phyloP scores from a whole-genome alignment of 768 basidiomycete genomes.

The Tylopilus felleus region DNA sequence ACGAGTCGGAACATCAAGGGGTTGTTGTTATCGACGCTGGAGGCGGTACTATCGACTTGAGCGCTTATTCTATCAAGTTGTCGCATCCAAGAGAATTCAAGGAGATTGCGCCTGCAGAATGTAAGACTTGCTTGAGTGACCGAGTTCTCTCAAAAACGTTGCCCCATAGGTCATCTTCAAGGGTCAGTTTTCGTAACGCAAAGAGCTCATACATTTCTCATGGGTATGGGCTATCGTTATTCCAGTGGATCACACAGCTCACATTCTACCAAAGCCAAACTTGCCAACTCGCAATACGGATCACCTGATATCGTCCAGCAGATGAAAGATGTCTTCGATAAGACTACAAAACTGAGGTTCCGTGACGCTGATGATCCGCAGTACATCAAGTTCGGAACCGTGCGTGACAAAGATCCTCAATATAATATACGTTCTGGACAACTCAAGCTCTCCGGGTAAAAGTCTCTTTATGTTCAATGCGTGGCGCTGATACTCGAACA shows the following conservation, averaged over 20 bases:
- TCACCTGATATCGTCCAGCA: constrained; percentile 26
- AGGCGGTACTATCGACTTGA: constrained; percentile 40
- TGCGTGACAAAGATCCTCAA: constrained; percentile 31
- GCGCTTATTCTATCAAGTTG: constrained; percentile 38
- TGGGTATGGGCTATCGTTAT: too few species aligned
- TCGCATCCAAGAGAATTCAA: too few species aligned
- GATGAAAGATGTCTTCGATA: constrained; percentile 34
- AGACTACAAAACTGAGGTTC: constrained; percentile 38
- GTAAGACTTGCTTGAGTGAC: constrained; percentile 12
- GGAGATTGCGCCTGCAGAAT: constrained; percentile 33
- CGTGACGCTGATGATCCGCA: constrained; percentile 32
- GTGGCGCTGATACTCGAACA: not conserved
- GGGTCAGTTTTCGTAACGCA: constrained; percentile 37
- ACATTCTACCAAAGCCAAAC: constrained; percentile 14
- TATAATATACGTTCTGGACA: constrained; percentile 36
- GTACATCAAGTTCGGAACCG: constrained; percentile 39
- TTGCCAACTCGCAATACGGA: constrained; percentile 26
- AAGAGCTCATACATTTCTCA: too few species aligned
- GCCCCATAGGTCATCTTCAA: constrained; percentile 32
- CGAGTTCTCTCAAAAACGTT: not conserved
- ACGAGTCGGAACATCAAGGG: constrained; percentile 22
- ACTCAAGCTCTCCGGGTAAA: constrained; percentile 36
- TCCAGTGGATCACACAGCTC: not conserved
- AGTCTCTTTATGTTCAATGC: not conserved
- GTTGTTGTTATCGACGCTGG: constrained; percentile 50